Base-by-base conservation (phyloP, 73 alveolate genomes). In the Diophrys appendiculata region DNA sequence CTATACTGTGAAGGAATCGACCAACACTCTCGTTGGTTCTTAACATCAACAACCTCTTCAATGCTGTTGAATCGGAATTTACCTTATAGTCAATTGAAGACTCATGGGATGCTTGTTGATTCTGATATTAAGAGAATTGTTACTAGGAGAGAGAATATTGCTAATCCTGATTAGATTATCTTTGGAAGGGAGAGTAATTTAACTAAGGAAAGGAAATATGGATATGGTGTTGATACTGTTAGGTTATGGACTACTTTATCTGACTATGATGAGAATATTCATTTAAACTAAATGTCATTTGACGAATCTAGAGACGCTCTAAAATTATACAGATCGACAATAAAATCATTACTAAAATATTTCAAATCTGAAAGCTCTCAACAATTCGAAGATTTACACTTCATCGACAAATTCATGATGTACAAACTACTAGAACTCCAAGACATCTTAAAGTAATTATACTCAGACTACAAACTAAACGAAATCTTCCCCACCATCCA, bases 1-100 rank as follows among this genome's bases (percentile, higher is more conserved):
- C n/a, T n/a, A n/a, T n/a, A n/a, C n/a, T n/a, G n/a, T n/a, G 98
- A 93, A 78, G 98, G 98, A 5, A 76, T 69, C 71, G 98, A 93
- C 76, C 91, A 93, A 86, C 94, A 93, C 54, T 72, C 94, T 54
- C 88, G 93, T 70, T 93, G 98, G 98, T 90, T 93, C 74, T 79
- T 88, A 77, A 78, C 95, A 31, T 90, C 93, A 69, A 80, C 81
- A 68, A 83, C 90, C 32, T 74, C 89, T n/a, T 86, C 96, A 5
- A 70, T 92, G 30, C 87, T 88, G 22, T 65, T 93, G 29, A 90
- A 77, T 54, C 85, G 87, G 33, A 69, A 76, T 33, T 74, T 91
- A 1, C 97, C 97, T 14, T 91, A 77, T 65, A 84, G 76, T 52
- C 83, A 80, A 52, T 69, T 91, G 52, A 88, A 88, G 22, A 90